These are phyloP conservation scores for Cryphonectria radicalis DNA, from an alignment of 2,329 filamentous ascomycete genomes.

Conservation along the genomic window DNA sequence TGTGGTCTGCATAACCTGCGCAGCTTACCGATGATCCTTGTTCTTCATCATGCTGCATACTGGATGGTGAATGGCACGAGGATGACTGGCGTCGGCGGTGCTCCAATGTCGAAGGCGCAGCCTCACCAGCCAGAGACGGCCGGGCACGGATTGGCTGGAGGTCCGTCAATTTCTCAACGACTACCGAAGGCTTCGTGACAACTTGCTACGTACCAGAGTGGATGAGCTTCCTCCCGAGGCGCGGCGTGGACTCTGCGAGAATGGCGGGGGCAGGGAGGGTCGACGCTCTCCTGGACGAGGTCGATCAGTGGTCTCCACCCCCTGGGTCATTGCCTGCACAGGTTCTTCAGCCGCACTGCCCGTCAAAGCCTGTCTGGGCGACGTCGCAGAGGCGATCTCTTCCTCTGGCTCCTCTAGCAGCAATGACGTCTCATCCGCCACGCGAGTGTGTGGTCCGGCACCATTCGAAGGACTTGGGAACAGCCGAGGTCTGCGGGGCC, in stretches of 20 bases:
- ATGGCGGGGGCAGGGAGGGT: slow-evolving; percentile 6
- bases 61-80: slow-evolving; percentile 8
- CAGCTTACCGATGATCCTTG: slow-evolving; percentile 25
- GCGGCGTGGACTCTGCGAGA: slow-evolving; percentile 17
- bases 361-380: background rate
- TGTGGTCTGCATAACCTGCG: background rate
- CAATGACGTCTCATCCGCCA: background rate
- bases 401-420: background rate
- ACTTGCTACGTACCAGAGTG: slow-evolving; percentile 21
- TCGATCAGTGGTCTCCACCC: background rate
- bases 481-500: slow-evolving; percentile 10
- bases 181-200: background rate
- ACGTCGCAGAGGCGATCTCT: background rate
- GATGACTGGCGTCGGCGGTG: slow-evolving; percentile 15
- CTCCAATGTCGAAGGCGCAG: background rate
- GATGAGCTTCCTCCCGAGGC: slow-evolving; percentile 6
- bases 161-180: slow-evolving; percentile 4
- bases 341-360: background rate
- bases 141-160: slow-evolving; percentile 23
- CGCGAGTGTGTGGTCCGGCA: background rate
- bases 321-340: background rate
- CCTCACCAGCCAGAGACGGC: slow-evolving; percentile 11
- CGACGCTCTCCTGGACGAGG: background rate
- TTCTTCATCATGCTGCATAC: slow-evolving; percentile 17
- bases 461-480: background rate